Base-by-base conservation (phyloP, 2,329 filamentous ascomycete species). In the Aspergillus chevalieri region DNA sequence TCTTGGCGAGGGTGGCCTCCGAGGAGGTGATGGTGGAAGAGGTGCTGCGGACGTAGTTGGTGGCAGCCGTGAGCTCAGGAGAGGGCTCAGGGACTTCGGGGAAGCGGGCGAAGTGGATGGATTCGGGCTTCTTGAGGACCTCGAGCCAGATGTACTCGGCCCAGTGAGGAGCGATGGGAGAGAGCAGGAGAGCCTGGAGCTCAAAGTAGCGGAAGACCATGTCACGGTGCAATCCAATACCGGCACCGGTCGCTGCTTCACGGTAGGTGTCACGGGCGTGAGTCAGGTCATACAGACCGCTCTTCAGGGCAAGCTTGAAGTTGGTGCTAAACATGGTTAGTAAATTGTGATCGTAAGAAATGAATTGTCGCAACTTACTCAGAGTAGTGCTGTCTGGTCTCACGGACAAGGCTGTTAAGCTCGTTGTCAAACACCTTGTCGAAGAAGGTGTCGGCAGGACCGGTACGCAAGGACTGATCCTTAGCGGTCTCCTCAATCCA, bases 381-480 rank as follows among this genome's bases (percentile, higher is more conserved):
- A 56, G 83, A 78, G 74, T 95, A 97, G 66, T 93, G 84, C 61
- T 84, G 78, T 61, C 81, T 82, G 12, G 90, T 83, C 71, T 95
- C 87, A 44, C 80, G 78, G n/a, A 91, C 86, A 8, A 95, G 75
- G 4, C 79, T 76, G 67, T 95, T 93, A 76, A 98, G 81, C 72
- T 98, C 92, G 67, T 98, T 97, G 64, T 89, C 82, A 66, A 98
- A 97, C 43, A 97, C 78, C 50, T 84, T 81, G 66, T 98, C 93
- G 71, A 89, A 89, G 74, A 95, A 89, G 48, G 81, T 75, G 66
- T 87, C 84, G 54, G 83, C 81, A 59, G 84, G 78, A 45, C 88
- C 89, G n/a, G 82, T 83, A 46, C 92, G 85, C 64, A 95, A 84
- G 50, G 81, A 79, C 62, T 87, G 77, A 51, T 92, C 85, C 59